phyloP scores from a whole-genome alignment of 1,284 basidiomycete genomes.

The Cutaneotrichosporon cavernicola region DNA sequence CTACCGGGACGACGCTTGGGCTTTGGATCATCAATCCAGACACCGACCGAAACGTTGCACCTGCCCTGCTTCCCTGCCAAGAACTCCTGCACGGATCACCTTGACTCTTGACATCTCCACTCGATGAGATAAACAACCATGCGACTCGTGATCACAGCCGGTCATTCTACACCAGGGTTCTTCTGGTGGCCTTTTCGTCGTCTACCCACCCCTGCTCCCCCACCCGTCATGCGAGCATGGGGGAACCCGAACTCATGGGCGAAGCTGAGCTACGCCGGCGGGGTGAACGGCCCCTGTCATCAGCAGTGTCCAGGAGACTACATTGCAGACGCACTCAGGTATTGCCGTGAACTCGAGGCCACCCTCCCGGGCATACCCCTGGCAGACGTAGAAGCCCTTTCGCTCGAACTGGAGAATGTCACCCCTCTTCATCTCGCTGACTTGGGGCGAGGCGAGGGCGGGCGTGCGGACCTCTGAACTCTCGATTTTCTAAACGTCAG shows the following conservation, averaged over 20 bases:
- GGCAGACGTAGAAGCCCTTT: slow-evolving; percentile 14
- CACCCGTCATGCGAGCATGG: not conserved
- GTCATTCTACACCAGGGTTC: not conserved
- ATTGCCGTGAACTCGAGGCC: slow-evolving; percentile 3
- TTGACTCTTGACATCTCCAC: not conserved
- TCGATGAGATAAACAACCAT: not conserved
- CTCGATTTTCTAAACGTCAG: not conserved
- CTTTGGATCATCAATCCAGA: not conserved
- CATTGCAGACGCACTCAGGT: slow-evolving; percentile 4
- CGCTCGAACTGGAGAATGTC: slow-evolving; percentile 13
- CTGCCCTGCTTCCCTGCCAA: too few relatives aligned
- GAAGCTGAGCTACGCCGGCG: not conserved
- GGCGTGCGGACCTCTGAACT: not conserved
- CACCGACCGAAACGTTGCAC: too few relatives aligned
- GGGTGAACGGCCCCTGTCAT: not conserved
- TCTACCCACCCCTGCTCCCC: not conserved
- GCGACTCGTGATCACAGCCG: not conserved
- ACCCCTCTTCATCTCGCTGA: not conserved
- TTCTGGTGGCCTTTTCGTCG: not conserved
- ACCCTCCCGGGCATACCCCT: not conserved
- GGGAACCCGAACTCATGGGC: not conserved
- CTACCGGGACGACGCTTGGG: not conserved
- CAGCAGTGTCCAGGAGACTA: not conserved
- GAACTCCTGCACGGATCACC: not conserved
- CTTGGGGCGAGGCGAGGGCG: not conserved